These are phyloP conservation scores for Gymnopus androsaceus DNA, from an alignment of 1,284 basidiomycete genomes.

Conservation along the genomic window DNA sequence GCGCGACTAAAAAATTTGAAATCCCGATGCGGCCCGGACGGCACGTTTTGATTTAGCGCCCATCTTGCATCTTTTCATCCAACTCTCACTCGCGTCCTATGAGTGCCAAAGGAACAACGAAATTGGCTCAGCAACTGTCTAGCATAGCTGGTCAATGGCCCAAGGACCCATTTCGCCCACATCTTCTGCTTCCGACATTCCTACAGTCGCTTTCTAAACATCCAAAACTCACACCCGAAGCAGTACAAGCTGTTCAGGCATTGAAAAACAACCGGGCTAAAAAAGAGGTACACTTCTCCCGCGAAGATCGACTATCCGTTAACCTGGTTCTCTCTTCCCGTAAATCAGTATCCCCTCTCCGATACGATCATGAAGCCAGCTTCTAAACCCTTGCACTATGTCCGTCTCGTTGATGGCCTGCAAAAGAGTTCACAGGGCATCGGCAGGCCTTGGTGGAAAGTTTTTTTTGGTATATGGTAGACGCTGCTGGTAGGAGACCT, in stretches of 20 bases:
- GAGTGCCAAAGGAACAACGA: slow-evolving; percentile 36
- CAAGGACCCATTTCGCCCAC: slow-evolving; percentile 70
- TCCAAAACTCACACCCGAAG: slow-evolving; percentile 60
- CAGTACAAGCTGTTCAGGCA: slow-evolving; percentile 57
- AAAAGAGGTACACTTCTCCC: slow-evolving; percentile 52
- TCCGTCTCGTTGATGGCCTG: slow-evolving; percentile 67
- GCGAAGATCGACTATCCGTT: slow-evolving; percentile 25
- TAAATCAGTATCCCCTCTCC: slow-evolving; percentile 61
- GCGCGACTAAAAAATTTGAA: too few relatives aligned
- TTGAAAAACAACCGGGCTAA: slow-evolving; percentile 55
- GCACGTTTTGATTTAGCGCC: not conserved
- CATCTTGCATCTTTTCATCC: not conserved
- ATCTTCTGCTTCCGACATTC: slow-evolving; percentile 68
- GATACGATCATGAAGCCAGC: slow-evolving; percentile 63
- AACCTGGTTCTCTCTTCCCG: slow-evolving; percentile 18
- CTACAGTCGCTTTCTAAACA: slow-evolving; percentile 65
- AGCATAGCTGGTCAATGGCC: slow-evolving; percentile 61
- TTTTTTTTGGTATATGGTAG: slow-evolving; percentile 77
- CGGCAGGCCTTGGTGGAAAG: slow-evolving; percentile 76
- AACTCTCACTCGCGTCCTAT: slow-evolving; percentile 11
- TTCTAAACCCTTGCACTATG: slow-evolving; percentile 71
- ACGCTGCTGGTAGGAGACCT: not conserved
- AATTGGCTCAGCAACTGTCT: slow-evolving; percentile 50
- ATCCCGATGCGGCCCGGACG: too few relatives aligned
- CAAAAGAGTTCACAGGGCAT: slow-evolving; percentile 76